Base-by-base conservation (phyloP, 2,329 filamentous ascomycete genomes). In the Dothistroma septosporum region DNA sequence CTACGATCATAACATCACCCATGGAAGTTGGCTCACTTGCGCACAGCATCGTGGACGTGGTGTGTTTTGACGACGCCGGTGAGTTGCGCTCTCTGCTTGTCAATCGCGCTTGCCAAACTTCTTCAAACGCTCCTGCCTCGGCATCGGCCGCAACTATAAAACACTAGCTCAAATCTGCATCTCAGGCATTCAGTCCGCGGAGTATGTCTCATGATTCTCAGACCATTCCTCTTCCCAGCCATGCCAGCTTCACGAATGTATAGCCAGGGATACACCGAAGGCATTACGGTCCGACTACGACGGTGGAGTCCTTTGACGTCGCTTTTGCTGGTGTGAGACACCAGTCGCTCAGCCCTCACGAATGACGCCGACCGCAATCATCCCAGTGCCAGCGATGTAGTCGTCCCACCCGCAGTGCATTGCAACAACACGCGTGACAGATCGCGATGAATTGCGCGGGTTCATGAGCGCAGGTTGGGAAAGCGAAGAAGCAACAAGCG, bases 1-100 rank as follows among this genome's bases (percentile, higher is more conserved):
- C 49, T 41, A 57, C 12, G 21, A 28, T 32, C 4, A n/a, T 1
- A 8, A n/a, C 7, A 16, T 33, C 9, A 55, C 22, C 28, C 22
- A 21, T 24, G 12, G 21, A 50, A 4, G 16, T 16, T 21, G 5
- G 71, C 74, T 66, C 60, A 76, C 74, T 76, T 73, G 74, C 74
- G 70, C 74, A 76, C 58, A 76, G 64, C 74, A 76, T 76, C 57
- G 35, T 19, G 33, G 44, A 58, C 16, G 46, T 44, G 49, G 41
- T 44, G 21, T 21, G 21, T 28, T 24, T 21, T 50, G 28, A 21
- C 41, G n/a, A 44, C 12, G 47, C 47, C 28, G 11, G 21, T 50
- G 21, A 44, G 12, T 50, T 24, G 47, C 47, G 24, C 47, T 19
- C 11, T 10, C 47, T 31, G 47, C 47, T 50, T 8, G 47, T 28